Evolutionary conservation across 129 eudicot species (phyloP).

Genomic region (Sambucus nigra): DNA sequence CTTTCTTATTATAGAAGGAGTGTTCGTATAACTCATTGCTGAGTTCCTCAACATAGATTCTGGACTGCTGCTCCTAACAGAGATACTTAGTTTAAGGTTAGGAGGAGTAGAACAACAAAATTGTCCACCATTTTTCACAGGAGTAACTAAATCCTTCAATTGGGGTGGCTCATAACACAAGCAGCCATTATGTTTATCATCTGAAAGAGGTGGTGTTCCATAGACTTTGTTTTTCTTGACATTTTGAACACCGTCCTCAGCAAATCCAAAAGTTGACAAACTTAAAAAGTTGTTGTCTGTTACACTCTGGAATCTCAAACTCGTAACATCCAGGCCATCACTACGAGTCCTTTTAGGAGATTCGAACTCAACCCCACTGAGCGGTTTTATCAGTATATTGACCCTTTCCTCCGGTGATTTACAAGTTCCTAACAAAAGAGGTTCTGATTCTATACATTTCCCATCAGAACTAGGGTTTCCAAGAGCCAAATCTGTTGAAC

Average conservation of each 20-base stretch:
- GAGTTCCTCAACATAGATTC: conserved; percentile 69
- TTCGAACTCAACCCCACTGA: conserved; percentile 9
- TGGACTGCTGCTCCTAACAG: conserved; percentile 39
- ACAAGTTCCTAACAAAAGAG: conserved; percentile 9
- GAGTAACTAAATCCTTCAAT: too few relatives aligned
- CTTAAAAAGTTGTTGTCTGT: conserved; percentile 43
- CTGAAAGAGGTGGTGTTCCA: conserved; percentile 23
- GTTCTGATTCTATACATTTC: conserved; percentile 5
- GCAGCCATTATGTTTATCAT: conserved; percentile 15
- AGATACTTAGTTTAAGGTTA: conserved; percentile 28
- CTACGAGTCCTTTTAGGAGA: conserved; percentile 30
- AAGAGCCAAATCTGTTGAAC: conserved; percentile 53
- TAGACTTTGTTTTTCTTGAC: conserved; percentile 23
- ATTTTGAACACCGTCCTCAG: conserved; percentile 16
- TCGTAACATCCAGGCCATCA: conserved; percentile 10
- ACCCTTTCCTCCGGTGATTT: conserved; percentile 12
- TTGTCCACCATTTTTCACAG: conserved; percentile 3
- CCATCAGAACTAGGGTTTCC: conserved; percentile 22
- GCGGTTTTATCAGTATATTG: conserved; percentile 9
- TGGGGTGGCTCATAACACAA: conserved; percentile 19
- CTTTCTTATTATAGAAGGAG: conserved; percentile 75
- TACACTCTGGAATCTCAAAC: conserved; percentile 17
- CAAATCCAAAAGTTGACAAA: conserved; percentile 30
- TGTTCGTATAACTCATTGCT: conserved; percentile 57
- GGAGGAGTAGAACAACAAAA: conserved; percentile 33